Conservation (phyloP, 2,329 filamentous ascomycete species). For the Emericellopsis cladophorae region DNA sequence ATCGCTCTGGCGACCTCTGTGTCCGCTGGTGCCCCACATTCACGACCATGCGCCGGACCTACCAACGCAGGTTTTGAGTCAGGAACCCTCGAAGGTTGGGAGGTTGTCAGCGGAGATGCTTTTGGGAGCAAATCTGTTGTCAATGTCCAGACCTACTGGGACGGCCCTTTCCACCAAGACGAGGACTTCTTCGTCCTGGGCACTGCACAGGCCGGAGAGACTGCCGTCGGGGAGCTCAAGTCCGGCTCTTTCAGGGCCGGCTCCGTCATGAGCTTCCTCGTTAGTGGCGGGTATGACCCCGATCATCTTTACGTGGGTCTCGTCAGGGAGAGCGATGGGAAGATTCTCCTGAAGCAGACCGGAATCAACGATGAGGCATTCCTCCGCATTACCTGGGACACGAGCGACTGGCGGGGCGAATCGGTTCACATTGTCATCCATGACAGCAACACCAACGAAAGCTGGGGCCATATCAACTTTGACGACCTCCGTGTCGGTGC, state of each 20-base stretch:
- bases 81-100: conserved; percentile 12
- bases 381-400: conserved; percentile 16
- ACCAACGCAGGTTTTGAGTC: conserved; percentile 13
- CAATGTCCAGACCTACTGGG: conserved; percentile 11
- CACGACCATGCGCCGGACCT: conserved; percentile 2
- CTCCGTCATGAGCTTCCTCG: conserved; percentile 14
- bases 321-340: conserved; percentile 10
- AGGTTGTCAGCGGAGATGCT: conserved; percentile 11
- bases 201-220: conserved; percentile 11
- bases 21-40: not conserved
- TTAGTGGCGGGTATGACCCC: conserved; percentile 16
- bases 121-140: conserved; percentile 12
- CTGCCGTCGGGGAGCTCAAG: conserved; percentile 11
- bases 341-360: conserved; percentile 14
- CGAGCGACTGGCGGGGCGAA: conserved; percentile 13
- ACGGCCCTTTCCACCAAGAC: conserved; percentile 13
- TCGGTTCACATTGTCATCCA: conserved; percentile 9
- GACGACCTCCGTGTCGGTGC: conserved; percentile 16
- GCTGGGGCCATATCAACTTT: conserved; percentile 16
- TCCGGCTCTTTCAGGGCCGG: conserved; percentile 14
- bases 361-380: conserved; percentile 15
- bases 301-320: conserved; percentile 15
- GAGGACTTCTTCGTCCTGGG: conserved; percentile 12
- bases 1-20: not conserved
- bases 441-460: conserved; percentile 9